phyloP scores from a whole-genome alignment of 768 basidiomycete genomes.

The Suillus subaureus region DNA sequence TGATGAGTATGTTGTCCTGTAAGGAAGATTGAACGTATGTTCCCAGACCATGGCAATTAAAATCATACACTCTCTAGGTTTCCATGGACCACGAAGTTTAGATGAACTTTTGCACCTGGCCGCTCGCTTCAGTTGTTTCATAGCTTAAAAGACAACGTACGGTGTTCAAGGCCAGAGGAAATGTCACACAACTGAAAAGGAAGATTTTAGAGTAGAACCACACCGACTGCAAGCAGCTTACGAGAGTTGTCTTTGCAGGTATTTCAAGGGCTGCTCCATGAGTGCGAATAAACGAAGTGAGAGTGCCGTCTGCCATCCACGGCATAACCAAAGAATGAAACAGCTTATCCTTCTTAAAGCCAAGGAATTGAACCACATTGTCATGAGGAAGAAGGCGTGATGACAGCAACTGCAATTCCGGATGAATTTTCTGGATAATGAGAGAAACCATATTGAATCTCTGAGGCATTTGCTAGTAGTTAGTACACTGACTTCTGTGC shows the following conservation, averaged over 20 bases:
- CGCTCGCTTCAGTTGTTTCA: not conserved
- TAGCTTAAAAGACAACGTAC: not conserved
- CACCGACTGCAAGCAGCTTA: not conserved
- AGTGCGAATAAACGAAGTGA: not conserved
- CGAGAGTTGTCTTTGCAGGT: not conserved
- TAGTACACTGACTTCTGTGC: not conserved
- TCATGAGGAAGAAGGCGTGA: not conserved
- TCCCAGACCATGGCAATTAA: not conserved
- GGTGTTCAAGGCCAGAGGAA: constrained; percentile 4
- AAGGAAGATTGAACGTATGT: not conserved
- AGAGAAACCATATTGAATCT: not conserved
- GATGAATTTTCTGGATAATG: not conserved
- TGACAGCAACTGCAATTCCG: not conserved
- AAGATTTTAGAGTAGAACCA: not conserved
- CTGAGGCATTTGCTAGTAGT: not conserved
- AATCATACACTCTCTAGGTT: constrained; percentile 3
- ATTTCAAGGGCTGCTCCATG: not conserved
- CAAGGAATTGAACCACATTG: constrained; percentile 2
- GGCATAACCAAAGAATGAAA: not conserved
- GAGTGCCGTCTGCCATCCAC: constrained; percentile 1
- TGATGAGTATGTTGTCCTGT: constrained; percentile 6
- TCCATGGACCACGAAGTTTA: not conserved
- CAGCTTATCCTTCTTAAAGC: not conserved
- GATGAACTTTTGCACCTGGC: constrained; percentile 1
- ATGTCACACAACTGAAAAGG: not conserved